A percentile compares a stretch with the other conserved stretches of the same genome.
phyloP scores from a whole-genome alignment of 2,329 filamentous ascomycete genomes.

The Aureobasidium vineae region DNA sequence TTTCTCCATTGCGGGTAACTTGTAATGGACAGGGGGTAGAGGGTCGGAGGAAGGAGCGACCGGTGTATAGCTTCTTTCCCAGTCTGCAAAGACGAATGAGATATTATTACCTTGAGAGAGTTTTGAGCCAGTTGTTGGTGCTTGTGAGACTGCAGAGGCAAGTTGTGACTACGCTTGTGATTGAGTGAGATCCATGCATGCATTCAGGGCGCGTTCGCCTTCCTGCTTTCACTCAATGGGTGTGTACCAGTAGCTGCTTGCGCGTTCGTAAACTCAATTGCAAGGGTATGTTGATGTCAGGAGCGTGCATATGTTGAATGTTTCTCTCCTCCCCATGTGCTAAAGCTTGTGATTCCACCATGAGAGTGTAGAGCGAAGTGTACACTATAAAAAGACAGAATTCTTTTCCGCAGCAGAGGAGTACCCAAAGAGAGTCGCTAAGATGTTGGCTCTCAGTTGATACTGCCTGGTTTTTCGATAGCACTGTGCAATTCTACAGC shows the following conservation, averaged over 20 bases:
- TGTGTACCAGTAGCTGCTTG: not conserved
- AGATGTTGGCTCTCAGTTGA: too few species aligned
- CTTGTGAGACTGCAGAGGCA: not conserved
- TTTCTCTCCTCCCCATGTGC: too few species aligned
- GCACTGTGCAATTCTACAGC: too few species aligned
- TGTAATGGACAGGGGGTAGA: conserved; percentile 3
- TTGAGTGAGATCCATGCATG: not conserved
- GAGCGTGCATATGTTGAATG: not conserved
- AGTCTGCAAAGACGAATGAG: conserved; percentile 5
- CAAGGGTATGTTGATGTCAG: not conserved
- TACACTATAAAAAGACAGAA: too few species aligned
- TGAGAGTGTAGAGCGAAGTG: too few species aligned
- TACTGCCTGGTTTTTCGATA: too few species aligned
- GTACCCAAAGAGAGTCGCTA: too few species aligned
- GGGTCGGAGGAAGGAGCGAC: not conserved
- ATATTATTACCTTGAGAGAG: not conserved
- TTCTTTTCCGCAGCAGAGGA: too few species aligned
- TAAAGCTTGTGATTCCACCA: too few species aligned
- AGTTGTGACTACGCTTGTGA: not conserved
- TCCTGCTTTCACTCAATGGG: not conserved
- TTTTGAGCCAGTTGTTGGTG: not conserved
- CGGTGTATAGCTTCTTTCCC: not conserved
- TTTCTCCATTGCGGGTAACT: not conserved
- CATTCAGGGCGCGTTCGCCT: not conserved
- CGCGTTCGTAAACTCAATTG: not conserved